Evolutionary conservation across 345 rosid species (phyloP), one percentile per base, ranked within the genome.

Genomic region (Cardamine chenopodiifolia): DNA sequence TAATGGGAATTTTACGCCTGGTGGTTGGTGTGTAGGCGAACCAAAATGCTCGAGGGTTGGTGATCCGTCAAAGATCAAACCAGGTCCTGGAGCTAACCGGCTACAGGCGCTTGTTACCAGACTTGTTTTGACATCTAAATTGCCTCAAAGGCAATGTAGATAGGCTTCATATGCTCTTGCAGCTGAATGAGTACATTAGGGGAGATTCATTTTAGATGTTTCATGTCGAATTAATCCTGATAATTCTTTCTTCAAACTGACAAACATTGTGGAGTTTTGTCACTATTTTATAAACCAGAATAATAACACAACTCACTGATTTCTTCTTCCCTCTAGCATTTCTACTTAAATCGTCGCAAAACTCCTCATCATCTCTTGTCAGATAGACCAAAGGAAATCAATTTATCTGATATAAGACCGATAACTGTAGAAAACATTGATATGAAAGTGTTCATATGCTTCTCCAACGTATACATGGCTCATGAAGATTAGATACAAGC

Each of bases 21-120:
- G 99, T 47, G 96, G 91, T 55, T 96, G 99, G 99, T 96, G 98
- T 75, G 81, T 91, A 4, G 96, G 89, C 28, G 68, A 81, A 35
- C 89, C 91, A 0, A 75, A 75, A 74, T 96, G 99, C 71, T 85
- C 92, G 0, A 74, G 77, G 35, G 88, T 92, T 73, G 96, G 96
- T 25, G 83, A 92, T 76, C 77, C 64, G 0, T 76, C 81, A 37
- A 83, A 77, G 61, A 84, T 96, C 59, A 84, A 76, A 44, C 97
- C 98, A 0, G 89, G 98, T 55, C 94, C 89, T 15, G 97, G 98
- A 79, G 91, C 97, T 61, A 73, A 73, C 63, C 81, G 96, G 80
- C 85, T 92, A 54, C 70, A 55, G 13, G 57, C 17, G 23, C 91
- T 96, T 69, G 71, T 92, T 62, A 66, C 74, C 44, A 84, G 77